These are phyloP conservation scores for Ogataea pini DNA, from an alignment of 805 yeast genomes.

Conservation along the genomic window DNA sequence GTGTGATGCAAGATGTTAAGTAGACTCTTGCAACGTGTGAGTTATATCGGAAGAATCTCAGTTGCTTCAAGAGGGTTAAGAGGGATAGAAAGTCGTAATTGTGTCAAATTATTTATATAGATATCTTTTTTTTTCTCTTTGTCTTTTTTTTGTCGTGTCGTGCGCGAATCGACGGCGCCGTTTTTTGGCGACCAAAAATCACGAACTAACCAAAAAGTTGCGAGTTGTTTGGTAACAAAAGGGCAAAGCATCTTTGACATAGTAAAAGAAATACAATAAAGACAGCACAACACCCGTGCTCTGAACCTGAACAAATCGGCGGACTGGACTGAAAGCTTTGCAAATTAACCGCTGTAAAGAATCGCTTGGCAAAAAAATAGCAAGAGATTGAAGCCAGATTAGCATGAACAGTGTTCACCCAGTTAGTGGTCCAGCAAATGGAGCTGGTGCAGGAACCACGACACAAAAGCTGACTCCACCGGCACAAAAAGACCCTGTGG, in stretches of 20 bases:
- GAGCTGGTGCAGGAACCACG: not conserved
- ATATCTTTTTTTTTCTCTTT: not conserved
- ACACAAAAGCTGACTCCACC: slow-evolving; percentile 26
- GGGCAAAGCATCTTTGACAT: not conserved
- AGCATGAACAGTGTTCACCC: not conserved
- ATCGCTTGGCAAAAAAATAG: not conserved
- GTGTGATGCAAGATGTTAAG: too few relatives aligned
- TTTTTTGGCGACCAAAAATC: slow-evolving; percentile 4
- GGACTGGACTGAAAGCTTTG: not conserved
- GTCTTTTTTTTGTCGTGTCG: slow-evolving; percentile 1
- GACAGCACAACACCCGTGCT: not conserved
- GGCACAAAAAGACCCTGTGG: slow-evolving; percentile 48
- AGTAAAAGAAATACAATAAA: not conserved
- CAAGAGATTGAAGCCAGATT: not conserved
- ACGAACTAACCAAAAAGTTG: not conserved
- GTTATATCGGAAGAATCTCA: too few relatives aligned
- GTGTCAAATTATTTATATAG: not conserved
- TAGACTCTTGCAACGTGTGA: too few relatives aligned
- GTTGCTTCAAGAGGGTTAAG: too few relatives aligned
- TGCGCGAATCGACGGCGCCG: slow-evolving; percentile 4
- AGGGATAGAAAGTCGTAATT: too few relatives aligned
- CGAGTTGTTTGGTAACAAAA: not conserved
- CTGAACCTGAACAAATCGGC: not conserved
- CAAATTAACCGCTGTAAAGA: slow-evolving; percentile 1
- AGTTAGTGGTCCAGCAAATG: not conserved